Percentiles rank a stretch among this genome's conserved stretches.
Evolutionary conservation across 2,329 filamentous ascomycete genomes (phyloP).

Genomic region (Teratosphaeria nubilosa): DNA sequence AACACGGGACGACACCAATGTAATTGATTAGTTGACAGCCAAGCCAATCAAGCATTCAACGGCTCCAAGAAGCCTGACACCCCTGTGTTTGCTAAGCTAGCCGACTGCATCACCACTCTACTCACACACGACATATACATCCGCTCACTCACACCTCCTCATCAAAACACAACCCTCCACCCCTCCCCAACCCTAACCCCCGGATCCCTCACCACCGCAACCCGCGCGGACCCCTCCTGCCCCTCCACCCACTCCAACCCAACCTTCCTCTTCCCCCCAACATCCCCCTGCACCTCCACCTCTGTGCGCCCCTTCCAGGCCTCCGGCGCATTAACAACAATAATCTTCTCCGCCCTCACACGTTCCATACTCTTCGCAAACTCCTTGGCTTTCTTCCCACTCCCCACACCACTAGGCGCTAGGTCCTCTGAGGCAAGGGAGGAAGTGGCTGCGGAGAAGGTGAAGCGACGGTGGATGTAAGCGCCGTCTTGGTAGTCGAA

Average conservation of each 20-base stretch:
- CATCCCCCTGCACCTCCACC: slow-evolving; percentile 52
- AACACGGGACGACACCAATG: neutral
- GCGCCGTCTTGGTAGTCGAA: slow-evolving; percentile 80
- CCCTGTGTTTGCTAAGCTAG: neutral
- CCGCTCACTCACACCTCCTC: neutral
- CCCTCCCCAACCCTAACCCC: slow-evolving; percentile 50
- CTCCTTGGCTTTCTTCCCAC: slow-evolving; percentile 54
- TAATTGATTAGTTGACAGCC: no score
- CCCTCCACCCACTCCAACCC: slow-evolving; percentile 50
- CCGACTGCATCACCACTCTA: neutral
- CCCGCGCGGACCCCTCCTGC: slow-evolving; percentile 46
- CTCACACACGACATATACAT: neutral
- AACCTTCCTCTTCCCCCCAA: slow-evolving; percentile 39
- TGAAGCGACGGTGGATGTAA: slow-evolving; percentile 78
- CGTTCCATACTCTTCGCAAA: slow-evolving; percentile 72
- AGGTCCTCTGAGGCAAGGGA: slow-evolving; percentile 62
- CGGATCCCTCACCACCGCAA: slow-evolving; percentile 55
- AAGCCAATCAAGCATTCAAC: no score
- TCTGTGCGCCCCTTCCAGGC: slow-evolving; percentile 57
- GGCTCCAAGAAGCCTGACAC: no score
- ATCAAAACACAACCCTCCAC: slow-evolving; percentile 52
- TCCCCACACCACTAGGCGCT: slow-evolving; percentile 32
- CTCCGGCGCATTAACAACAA: slow-evolving; percentile 69
- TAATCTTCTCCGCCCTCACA: slow-evolving; percentile 72
- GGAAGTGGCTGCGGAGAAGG: slow-evolving; percentile 45